phyloP scores from a whole-genome alignment of 2,329 filamentous ascomycete species.

The Teratosphaeria zuluensis region DNA sequence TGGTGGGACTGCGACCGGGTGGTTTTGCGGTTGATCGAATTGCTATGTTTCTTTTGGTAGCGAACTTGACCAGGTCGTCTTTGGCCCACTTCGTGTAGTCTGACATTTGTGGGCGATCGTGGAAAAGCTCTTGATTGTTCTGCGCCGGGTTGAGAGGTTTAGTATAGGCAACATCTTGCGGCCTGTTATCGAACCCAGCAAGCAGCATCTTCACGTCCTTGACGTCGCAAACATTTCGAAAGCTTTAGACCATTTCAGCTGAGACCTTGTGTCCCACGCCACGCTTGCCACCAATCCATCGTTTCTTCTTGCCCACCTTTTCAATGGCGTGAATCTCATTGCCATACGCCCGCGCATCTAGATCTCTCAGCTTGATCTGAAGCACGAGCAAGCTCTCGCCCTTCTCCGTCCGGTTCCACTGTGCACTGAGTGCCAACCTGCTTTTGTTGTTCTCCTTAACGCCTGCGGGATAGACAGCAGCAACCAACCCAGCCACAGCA shows the following conservation, averaged over 20 bases:
- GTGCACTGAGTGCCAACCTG: conserved; percentile 32
- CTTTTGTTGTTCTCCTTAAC: conserved; percentile 30
- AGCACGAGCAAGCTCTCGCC: background rate
- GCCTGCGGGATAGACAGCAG: conserved; percentile 53
- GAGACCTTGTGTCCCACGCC: conserved; percentile 33
- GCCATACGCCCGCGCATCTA: conserved; percentile 7
- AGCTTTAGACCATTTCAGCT: conserved; percentile 15
- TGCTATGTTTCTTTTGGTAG: background rate
- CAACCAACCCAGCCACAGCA: conserved; percentile 48
- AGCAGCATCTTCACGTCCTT: background rate
- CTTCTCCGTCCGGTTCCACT: conserved; percentile 22
- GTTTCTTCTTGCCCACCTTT: conserved; percentile 52
- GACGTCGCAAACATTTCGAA: background rate
- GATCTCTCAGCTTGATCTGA: background rate
- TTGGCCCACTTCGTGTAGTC: background rate
- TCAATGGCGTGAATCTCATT: conserved; percentile 36
- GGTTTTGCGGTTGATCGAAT: background rate
- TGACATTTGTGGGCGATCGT: background rate
- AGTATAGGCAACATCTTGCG: background rate
- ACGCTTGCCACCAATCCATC: conserved; percentile 38
- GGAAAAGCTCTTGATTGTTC: background rate
- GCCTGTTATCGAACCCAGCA: background rate
- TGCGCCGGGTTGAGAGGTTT: background rate
- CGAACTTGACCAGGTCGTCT: background rate
- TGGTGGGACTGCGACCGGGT: background rate